A percentile compares a stretch with the other conserved stretches of the same genome.
These are phyloP conservation scores for Cladosporium halotolerans DNA, from an alignment of 2,329 filamentous ascomycete species.

Conservation along the genomic window DNA sequence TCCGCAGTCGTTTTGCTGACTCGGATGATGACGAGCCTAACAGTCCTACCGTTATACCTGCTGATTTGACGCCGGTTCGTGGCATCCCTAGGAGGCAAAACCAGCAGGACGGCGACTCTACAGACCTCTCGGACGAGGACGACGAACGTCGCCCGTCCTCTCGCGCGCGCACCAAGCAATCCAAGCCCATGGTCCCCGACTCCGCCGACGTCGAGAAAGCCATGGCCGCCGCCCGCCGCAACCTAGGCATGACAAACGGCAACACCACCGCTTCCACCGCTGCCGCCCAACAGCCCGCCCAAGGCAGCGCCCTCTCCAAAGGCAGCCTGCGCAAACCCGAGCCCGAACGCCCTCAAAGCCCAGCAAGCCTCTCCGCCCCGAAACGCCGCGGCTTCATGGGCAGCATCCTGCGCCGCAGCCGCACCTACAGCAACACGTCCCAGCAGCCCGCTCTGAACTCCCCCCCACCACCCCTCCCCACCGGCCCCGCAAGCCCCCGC, in stretches of 20 bases:
- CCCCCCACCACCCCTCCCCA: constrained; percentile 12
- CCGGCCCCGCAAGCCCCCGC: constrained; percentile 37
- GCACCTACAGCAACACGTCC: constrained; percentile 23
- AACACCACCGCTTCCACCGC: constrained; percentile 10
- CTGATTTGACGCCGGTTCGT: constrained; percentile 47
- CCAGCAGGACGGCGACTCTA: constrained; percentile 52
- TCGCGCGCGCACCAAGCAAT: constrained; percentile 40
- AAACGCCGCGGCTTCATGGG: constrained; percentile 30
- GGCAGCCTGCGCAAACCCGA: constrained; percentile 33
- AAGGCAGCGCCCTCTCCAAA: constrained; percentile 30
- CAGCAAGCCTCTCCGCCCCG: neutral
- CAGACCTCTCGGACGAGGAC: constrained; percentile 44
- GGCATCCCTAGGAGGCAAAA: constrained; percentile 53
- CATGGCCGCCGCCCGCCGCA: constrained; percentile 29
- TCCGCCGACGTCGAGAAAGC: constrained; percentile 33
- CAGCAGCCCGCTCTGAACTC: constrained; percentile 16
- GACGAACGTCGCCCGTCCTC: constrained; percentile 29
- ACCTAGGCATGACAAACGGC: constrained; percentile 25
- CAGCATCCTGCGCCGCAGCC: constrained; percentile 30
- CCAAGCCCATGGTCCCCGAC: constrained; percentile 26
- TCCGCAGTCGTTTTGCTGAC: constrained; percentile 44
- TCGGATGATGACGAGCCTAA: constrained; percentile 44
- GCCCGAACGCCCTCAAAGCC: neutral
- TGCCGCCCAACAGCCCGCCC: constrained; percentile 14
- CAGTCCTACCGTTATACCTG: constrained; percentile 24